phyloP scores from a whole-genome alignment of 352 stramenopile species.

The Phytophthora rubi region DNA sequence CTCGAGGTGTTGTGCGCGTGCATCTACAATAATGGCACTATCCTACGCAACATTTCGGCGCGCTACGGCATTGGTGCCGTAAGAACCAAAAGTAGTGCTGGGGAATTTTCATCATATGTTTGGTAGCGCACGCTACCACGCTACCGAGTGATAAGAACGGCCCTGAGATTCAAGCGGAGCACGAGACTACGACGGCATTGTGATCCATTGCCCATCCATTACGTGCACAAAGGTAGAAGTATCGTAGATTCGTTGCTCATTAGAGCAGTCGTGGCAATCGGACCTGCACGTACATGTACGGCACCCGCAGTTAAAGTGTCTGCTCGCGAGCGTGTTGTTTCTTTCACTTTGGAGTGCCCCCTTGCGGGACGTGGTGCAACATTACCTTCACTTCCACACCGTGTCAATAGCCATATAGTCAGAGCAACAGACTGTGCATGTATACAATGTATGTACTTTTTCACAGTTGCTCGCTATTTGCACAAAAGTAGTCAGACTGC shows the following conservation, averaged over 20 bases:
- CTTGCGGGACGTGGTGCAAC: constrained; percentile 3
- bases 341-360: background rate
- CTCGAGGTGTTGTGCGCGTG: too few species aligned
- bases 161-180: constrained; percentile 7
- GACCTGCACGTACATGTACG: background rate
- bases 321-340: background rate
- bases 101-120: too few species aligned
- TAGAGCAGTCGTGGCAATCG: background rate
- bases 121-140: too few species aligned
- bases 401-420: constrained; percentile 22
- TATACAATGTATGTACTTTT: background rate
- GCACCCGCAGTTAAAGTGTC: background rate
- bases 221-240: background rate
- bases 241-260: constrained; percentile 4
- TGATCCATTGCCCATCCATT: constrained; percentile 11
- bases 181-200: constrained; percentile 6
- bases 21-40: too few species aligned
- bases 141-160: too few species aligned
- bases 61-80: too few species aligned
- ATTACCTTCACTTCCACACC: constrained; percentile 1
- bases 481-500: constrained; percentile 24
- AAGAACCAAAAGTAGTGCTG: too few species aligned
- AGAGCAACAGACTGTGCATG: constrained; percentile 7
- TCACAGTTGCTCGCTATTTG: background rate
- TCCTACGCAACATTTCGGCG: too few species aligned